Evolutionary conservation across 345 rosid species (phyloP).

Genomic region (Eutrema japonicum): DNA sequence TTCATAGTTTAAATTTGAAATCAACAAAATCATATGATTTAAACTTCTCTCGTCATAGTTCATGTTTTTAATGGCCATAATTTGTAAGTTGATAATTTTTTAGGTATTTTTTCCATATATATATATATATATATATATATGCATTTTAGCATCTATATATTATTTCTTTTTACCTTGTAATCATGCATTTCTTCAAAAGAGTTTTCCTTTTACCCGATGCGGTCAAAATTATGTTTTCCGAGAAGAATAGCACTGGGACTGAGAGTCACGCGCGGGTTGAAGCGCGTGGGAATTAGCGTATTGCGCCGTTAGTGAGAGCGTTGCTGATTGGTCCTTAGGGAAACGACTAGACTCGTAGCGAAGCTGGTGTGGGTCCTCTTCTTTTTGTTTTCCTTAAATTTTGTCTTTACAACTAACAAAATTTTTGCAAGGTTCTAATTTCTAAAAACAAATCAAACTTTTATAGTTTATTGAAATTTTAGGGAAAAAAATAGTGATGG

Average conservation of each 20-base stretch:
- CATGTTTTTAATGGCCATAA: too few relatives aligned
- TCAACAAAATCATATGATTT: too few relatives aligned
- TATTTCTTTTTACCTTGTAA: background rate
- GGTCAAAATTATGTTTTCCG: constrained; percentile 34
- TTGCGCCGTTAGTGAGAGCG: constrained; percentile 18
- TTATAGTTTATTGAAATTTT: background rate
- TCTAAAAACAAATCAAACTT: background rate
- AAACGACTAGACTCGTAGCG: constrained; percentile 29
- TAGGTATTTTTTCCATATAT: too few relatives aligned
- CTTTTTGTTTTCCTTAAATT: background rate
- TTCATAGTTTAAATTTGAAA: too few relatives aligned
- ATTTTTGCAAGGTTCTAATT: background rate
- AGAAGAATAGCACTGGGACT: constrained; percentile 23
- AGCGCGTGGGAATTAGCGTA: background rate
- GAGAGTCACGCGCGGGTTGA: background rate
- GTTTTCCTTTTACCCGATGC: constrained; percentile 30
- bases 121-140: too few relatives aligned
- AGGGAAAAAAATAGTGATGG: background rate
- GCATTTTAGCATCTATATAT: too few relatives aligned
- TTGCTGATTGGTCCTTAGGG: constrained; percentile 23
- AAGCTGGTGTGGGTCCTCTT: constrained; percentile 32
- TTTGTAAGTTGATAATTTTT: too few relatives aligned
- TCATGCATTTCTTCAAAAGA: constrained; percentile 14
- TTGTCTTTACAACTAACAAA: background rate
- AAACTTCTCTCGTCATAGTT: too few relatives aligned